Conservation (phyloP, 78 protist genomes). For the Speleostelium caveatum region DNA sequence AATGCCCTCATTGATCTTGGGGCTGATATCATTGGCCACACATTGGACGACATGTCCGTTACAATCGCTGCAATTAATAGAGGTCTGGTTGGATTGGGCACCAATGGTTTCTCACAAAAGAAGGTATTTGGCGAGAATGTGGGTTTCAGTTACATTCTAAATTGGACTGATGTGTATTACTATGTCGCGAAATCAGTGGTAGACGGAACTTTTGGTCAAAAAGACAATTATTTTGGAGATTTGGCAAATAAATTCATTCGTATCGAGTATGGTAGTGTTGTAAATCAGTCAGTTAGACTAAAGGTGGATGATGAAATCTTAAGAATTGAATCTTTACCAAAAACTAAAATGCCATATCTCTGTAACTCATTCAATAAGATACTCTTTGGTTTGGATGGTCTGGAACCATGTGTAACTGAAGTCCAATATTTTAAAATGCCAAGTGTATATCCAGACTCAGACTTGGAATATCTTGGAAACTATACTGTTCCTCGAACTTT, state of each 20-base stretch:
- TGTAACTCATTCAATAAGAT: neutral
- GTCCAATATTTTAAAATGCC: neutral
- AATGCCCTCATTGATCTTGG: neutral
- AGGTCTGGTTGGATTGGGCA: conserved; percentile 25
- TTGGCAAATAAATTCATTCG: neutral
- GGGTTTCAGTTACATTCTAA: neutral
- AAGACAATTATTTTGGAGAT: neutral
- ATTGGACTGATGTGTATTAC: conserved; percentile 31
- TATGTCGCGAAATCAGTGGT: neutral
- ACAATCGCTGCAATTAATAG: neutral
- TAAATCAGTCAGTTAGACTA: neutral
- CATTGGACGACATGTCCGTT: conserved; percentile 35
- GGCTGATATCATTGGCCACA: conserved; percentile 12
- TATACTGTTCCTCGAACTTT: conserved; percentile 2
- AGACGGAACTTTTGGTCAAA: neutral
- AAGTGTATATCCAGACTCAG: no score
- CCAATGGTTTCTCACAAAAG: conserved; percentile 35
- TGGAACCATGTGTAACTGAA: conserved; percentile 7
- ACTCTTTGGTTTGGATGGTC: no score
- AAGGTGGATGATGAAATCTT: neutral
- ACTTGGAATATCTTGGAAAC: conserved; percentile 16
- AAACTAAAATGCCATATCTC: conserved; percentile 15
- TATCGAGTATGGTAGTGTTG: neutral
- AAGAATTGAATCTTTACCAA: neutral
- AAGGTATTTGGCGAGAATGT: conserved; percentile 36